Evolutionary conservation across 2,329 filamentous ascomycete species (phyloP).

Genomic region (Penicillium corylophilum): DNA sequence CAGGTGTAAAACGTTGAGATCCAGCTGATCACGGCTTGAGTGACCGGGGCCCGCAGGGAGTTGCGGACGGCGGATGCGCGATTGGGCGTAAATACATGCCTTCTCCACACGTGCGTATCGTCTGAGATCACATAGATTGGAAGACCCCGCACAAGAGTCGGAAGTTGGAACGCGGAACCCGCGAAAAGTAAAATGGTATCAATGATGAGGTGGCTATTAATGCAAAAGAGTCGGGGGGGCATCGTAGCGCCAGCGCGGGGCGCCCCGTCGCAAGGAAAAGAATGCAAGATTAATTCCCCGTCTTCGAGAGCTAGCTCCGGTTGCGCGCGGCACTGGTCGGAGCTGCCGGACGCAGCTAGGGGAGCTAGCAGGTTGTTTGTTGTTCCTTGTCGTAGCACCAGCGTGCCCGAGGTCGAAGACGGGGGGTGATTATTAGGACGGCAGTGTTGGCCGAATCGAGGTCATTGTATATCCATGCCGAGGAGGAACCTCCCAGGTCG

Average conservation of each 20-base stretch:
- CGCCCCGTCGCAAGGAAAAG: constrained; percentile 3
- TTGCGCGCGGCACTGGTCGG: not conserved
- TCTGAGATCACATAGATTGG: constrained; percentile 2
- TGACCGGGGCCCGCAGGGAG: not conserved
- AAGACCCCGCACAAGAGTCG: constrained; percentile 7
- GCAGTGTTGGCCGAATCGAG: constrained; percentile 17
- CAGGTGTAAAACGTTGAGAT: not conserved
- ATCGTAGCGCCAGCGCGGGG: constrained; percentile 19
- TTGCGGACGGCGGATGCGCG: not conserved
- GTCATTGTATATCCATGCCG: constrained; percentile 36
- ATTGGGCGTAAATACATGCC: not conserved
- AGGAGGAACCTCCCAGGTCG: constrained; percentile 22
- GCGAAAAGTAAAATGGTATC: constrained; percentile 11
- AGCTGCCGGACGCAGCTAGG: not conserved
- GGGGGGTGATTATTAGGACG: constrained; percentile 11
- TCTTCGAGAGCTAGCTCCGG: not conserved
- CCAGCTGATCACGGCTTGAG: not conserved
- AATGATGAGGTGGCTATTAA: constrained; percentile 15
- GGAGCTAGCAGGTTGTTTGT: not conserved
- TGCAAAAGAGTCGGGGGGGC: constrained; percentile 6
- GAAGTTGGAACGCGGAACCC: constrained; percentile 11
- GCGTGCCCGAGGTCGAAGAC: not conserved
- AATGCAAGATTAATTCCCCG: not conserved
- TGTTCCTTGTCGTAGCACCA: not conserved
- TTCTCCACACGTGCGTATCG: not conserved